Base-by-base conservation (phyloP, 2,329 filamentous ascomycete species). In the Claviceps monticola region DNA sequence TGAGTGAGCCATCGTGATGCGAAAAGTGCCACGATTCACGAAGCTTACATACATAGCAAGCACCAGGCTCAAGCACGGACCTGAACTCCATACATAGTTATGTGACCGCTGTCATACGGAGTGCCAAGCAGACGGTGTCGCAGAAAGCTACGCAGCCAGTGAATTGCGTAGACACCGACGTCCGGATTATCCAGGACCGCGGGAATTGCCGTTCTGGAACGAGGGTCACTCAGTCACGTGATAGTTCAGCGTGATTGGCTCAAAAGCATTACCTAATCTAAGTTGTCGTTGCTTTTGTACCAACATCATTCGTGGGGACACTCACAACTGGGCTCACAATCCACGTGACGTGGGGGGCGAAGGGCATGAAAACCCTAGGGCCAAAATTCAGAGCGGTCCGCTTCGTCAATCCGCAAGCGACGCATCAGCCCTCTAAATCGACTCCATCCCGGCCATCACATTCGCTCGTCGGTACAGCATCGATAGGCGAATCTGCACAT, bases 401-500 rank as follows among this genome's bases (percentile, higher is more conserved):
- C 61, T 57, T 57, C 60, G 58, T 58, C 53, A 51, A 56, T 54
- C 56, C 53, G 54, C 56, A 61, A 61, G 59, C 60, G 60, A 62
- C 53, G 58, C 54, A 58, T 54, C 56, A 57, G 61, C 57, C 59
- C 58, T 59, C 59, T 58, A 59, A 58, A 59, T 59, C 61, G 64
- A 67, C 65, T 62, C 60, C 62, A 65, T 63, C 64, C 61, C 60
- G 62, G 63, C 61, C 63, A 66, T 59, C 60, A 64, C 60, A 66
- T 68, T 71, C 68, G 68, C 64, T 64, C 62, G 66, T 68, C 70
- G 68, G 71, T 60, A 64, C 57, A 61, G 60, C 64, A 65, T 68
- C 67, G 69, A 71, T 65, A 64, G 69, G 70, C 69, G 67, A 71
- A 69, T 67, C 62, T 63, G 62, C 36, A 63, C 62, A 63, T 60